Conservation (phyloP, 805 yeast species). For the Sugiyamaella chiloensis region DNA sequence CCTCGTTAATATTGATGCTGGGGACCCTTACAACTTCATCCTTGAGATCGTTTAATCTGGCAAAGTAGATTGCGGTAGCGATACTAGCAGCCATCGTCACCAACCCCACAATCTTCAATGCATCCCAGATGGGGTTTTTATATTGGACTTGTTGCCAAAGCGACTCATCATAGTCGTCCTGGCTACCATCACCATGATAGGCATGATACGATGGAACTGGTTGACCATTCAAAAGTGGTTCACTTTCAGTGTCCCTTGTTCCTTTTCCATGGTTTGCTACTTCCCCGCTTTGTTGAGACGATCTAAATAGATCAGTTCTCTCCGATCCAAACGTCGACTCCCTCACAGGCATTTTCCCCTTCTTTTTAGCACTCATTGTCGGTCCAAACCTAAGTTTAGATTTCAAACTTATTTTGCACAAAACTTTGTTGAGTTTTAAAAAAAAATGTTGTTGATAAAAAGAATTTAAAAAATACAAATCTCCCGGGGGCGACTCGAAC, state of each 20-base stretch:
- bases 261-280: too few species aligned
- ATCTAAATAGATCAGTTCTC: too few species aligned
- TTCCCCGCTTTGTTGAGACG: too few species aligned
- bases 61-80: neutral
- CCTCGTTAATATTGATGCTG: slow-evolving; percentile 10
- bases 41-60: slow-evolving; percentile 13
- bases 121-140: neutral
- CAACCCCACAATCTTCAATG: slow-evolving; percentile 1
- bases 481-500: slow-evolving; percentile 29
- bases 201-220: neutral
- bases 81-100: slow-evolving; percentile 1
- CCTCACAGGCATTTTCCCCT: slow-evolving; percentile 3
- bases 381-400: too few species aligned
- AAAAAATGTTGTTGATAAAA: neutral
- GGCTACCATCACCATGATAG: neutral
- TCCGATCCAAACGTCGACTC: too few species aligned
- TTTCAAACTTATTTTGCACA: too few species aligned
- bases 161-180: neutral
- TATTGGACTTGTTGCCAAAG: too few species aligned
- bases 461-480: slow-evolving; percentile 12
- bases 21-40: slow-evolving; percentile 17
- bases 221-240: neutral
- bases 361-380: neutral
- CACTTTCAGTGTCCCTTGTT: too few species aligned
- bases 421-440: too few species aligned